Percentiles rank a stretch among this genome's conserved stretches.
Evolutionary conservation across 805 yeast genomes (phyloP).

Genomic region (Sugiyamaella americana): DNA sequence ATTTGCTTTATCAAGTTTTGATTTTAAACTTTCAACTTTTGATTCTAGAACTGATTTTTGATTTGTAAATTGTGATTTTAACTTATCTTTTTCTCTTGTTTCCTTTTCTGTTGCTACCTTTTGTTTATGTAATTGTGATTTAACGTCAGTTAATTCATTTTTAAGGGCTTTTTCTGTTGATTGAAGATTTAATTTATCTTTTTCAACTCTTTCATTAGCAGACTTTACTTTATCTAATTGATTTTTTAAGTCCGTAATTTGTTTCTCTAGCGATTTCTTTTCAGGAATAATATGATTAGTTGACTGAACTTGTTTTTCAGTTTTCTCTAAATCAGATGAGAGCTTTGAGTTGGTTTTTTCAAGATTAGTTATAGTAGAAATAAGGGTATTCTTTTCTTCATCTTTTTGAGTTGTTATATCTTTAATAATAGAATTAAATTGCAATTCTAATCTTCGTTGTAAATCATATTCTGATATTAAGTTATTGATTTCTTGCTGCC

Average conservation of each 20-base stretch:
- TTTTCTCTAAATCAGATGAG: neutral
- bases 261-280: slow-evolving; percentile 5
- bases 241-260: slow-evolving; percentile 4
- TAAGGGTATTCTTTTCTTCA: neutral
- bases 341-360: neutral
- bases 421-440: no score
- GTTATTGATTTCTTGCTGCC: neutral
- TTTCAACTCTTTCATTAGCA: slow-evolving; percentile 1
- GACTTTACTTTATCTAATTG: slow-evolving; percentile 11
- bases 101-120: slow-evolving; percentile 8
- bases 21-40: slow-evolving; percentile 13
- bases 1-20: neutral
- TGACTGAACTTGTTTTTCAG: neutral
- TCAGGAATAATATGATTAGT: neutral
- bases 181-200: slow-evolving; percentile 6
- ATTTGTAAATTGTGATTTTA: slow-evolving; percentile 5
- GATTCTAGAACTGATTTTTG: slow-evolving; percentile 15
- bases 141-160: slow-evolving; percentile 13
- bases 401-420: neutral
- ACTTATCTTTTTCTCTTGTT: slow-evolving; percentile 11
- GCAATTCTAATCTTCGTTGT: neutral
- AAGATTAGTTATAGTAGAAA: neutral
- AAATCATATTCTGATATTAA: neutral
- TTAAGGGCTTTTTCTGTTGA: slow-evolving; percentile 10
- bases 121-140: slow-evolving; percentile 12